Conservation (phyloP, 139 green algal species). For the Tetradesmus lagerheimii region DNA sequence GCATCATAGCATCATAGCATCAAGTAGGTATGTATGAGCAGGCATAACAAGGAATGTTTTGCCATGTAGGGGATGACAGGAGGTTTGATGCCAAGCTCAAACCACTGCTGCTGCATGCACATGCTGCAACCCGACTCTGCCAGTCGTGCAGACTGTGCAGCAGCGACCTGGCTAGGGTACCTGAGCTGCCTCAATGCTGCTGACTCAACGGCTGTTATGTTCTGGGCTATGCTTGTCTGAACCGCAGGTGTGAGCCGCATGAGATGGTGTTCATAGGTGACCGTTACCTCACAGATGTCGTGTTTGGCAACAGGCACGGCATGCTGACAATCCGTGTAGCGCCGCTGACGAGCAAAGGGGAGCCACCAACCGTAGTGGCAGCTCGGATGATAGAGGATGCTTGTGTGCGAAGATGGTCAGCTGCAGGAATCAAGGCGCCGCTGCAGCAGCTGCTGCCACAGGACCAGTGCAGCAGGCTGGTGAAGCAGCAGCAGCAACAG, state of each 20-base stretch:
- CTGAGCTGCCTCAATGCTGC: too few species aligned
- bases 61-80: too few species aligned
- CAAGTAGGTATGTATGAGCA: too few species aligned
- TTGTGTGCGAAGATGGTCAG: slow-evolving; percentile 65
- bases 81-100: too few species aligned
- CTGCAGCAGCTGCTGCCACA: slow-evolving; percentile 52
- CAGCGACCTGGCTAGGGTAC: too few species aligned
- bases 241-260: slow-evolving; percentile 66
- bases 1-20: too few species aligned
- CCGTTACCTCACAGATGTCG: slow-evolving; percentile 92
- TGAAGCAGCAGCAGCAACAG: slow-evolving; percentile 16
- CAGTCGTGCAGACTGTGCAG: too few species aligned
- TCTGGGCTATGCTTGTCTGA: background rate
- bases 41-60: too few species aligned
- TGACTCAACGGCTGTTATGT: too few species aligned
- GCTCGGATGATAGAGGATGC: slow-evolving; percentile 72
- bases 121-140: too few species aligned
- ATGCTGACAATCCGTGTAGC: slow-evolving; percentile 87
- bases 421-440: slow-evolving; percentile 61
- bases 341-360: slow-evolving; percentile 76
- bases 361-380: slow-evolving; percentile 75
- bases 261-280: slow-evolving; percentile 90
- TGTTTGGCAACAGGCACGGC: slow-evolving; percentile 90
- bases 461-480: background rate
- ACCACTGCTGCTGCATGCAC: too few species aligned